These are phyloP conservation scores for Fomitopsis palustris DNA, from an alignment of 1,284 basidiomycete species.

Conservation along the genomic window DNA sequence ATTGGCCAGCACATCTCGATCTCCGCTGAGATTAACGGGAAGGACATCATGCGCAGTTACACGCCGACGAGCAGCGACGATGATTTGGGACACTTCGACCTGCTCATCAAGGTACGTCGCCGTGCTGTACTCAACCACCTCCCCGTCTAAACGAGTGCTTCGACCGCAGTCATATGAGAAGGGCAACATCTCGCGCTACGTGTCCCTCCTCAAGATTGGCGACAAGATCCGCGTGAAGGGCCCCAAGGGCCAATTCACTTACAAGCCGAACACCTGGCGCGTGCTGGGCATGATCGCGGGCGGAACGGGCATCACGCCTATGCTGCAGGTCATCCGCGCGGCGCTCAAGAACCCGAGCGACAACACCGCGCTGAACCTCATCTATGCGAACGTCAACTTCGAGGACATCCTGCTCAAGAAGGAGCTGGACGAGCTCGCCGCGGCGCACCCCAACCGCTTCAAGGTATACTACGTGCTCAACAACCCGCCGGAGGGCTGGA, in stretches of 20 bases:
- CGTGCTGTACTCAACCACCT: conserved; percentile 2
- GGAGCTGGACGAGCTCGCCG: conserved; percentile 81
- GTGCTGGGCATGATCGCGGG: conserved; percentile 97
- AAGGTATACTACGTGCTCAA: conserved; percentile 90
- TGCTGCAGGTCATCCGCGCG: conserved; percentile 95
- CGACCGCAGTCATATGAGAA: conserved; percentile 82
- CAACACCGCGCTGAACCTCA: conserved; percentile 77
- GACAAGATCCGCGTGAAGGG: conserved; percentile 89
- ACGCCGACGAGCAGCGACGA: conserved; percentile 94
- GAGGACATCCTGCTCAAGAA: conserved; percentile 87
- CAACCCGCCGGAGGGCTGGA: conserved; percentile 86
- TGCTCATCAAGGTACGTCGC: conserved; percentile 84
- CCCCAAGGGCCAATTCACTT: conserved; percentile 92
- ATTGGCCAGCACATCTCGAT: conserved; percentile 96
- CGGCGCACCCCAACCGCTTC: conserved; percentile 69
- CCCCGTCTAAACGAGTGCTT: conserved; percentile 7
- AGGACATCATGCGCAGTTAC: conserved; percentile 88
- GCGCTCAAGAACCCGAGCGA: conserved; percentile 85
- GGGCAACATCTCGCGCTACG: conserved; percentile 91
- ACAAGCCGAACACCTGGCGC: conserved; percentile 62
- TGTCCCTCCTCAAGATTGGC: conserved; percentile 80
- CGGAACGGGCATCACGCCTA: conserved; percentile 94
- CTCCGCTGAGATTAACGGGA: conserved; percentile 87
- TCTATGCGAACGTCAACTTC: conserved; percentile 94
- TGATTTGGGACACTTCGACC: conserved; percentile 90